These are phyloP conservation scores for Diplogelasinospora grovesii DNA, from an alignment of 495 filamentous ascomycete species.

Conservation along the genomic window DNA sequence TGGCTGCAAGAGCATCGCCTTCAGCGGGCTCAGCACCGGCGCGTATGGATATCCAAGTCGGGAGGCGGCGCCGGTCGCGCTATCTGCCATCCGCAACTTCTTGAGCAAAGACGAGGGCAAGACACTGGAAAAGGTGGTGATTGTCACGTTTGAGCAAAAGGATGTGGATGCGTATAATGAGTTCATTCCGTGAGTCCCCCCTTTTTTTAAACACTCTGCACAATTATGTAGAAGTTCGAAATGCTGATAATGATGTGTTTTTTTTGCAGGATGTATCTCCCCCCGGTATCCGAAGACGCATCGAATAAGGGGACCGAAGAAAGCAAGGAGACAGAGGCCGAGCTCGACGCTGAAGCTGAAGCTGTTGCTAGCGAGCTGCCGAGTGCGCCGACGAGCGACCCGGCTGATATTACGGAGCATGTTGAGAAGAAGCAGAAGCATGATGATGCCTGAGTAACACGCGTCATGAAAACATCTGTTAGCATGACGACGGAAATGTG, in stretches of 20 bases:
- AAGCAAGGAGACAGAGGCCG: constrained; percentile 12
- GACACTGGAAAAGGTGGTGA: constrained; percentile 65
- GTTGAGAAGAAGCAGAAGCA: constrained; percentile 30
- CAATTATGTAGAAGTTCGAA: too few relatives aligned
- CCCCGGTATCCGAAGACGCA: constrained; percentile 24
- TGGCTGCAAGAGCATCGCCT: constrained; percentile 65
- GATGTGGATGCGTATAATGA: constrained; percentile 67
- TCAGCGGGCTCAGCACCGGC: constrained; percentile 78
- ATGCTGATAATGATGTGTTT: too few relatives aligned
- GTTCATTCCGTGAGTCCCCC: constrained; percentile 60
- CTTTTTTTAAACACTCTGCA: background rate
- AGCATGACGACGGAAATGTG: too few relatives aligned
- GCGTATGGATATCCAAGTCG: constrained; percentile 79
- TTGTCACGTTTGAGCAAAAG: constrained; percentile 73
- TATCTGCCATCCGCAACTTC: constrained; percentile 63
- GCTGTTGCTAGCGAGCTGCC: constrained; percentile 27
- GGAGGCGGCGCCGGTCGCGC: constrained; percentile 62
- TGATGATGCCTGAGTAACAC: constrained; percentile 8
- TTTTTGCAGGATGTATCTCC: constrained; percentile 27
- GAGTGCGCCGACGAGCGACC: constrained; percentile 28
- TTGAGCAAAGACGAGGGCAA: constrained; percentile 49
- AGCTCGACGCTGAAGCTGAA: constrained; percentile 26
- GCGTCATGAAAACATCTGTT: too few relatives aligned
- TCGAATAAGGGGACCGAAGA: constrained; percentile 12
- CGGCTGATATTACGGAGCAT: constrained; percentile 23